Conservation (phyloP, 352 stramenopile genomes). For the Phytophthora sp. region DNA sequence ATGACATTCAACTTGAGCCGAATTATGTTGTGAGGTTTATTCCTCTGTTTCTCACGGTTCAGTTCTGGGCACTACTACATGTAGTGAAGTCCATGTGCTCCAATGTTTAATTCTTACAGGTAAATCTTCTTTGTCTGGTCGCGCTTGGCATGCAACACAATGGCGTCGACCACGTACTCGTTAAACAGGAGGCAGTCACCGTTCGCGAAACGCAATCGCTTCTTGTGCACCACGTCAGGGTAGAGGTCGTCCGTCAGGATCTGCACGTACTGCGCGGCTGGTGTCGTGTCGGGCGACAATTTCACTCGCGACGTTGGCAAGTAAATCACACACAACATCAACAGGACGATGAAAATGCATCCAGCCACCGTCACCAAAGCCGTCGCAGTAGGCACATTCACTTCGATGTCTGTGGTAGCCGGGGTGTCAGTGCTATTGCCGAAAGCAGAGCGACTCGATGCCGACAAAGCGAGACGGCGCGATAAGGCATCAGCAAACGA, state of each 20-base stretch:
- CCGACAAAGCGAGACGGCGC: conserved; percentile 27
- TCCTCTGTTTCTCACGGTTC: too few species aligned
- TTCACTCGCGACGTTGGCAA: conserved; percentile 60
- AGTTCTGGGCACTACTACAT: too few species aligned
- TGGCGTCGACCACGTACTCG: conserved; percentile 67
- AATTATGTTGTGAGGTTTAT: too few species aligned
- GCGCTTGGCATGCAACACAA: conserved; percentile 9
- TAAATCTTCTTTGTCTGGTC: conserved; percentile 53
- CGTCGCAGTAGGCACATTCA: conserved; percentile 52
- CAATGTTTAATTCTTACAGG: too few species aligned
- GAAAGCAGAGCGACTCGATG: conserved; percentile 22
- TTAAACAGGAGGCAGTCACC: conserved; percentile 70
- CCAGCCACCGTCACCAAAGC: conserved; percentile 54
- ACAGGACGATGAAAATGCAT: conserved; percentile 57
- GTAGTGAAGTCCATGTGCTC: too few species aligned
- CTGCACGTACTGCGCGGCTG: conserved; percentile 69
- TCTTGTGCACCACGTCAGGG: conserved; percentile 74
- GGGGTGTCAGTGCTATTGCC: not conserved
- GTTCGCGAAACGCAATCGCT: conserved; percentile 66
- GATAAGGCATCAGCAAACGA: conserved; percentile 33
- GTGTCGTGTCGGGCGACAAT: conserved; percentile 63
- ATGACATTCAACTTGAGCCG: too few species aligned
- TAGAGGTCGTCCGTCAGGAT: conserved; percentile 79
- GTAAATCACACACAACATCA: conserved; percentile 63
- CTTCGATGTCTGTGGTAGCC: conserved; percentile 50